Evolutionary conservation across 2,329 filamentous ascomycete genomes (phyloP).

Genomic region (Hypoxylon sp.): DNA sequence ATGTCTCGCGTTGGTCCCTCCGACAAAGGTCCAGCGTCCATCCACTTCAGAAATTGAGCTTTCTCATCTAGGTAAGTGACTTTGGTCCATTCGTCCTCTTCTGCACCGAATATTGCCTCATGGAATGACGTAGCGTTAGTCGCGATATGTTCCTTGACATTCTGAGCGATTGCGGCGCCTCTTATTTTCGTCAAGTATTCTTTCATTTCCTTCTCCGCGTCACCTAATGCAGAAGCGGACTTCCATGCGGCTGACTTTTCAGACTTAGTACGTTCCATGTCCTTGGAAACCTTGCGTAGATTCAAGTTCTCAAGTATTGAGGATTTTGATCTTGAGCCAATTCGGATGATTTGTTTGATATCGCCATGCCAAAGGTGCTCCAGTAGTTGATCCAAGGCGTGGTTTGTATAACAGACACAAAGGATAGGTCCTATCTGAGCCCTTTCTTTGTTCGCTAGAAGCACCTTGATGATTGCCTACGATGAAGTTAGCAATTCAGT

Average conservation of each 20-base stretch:
- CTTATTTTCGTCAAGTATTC: slow-evolving; percentile 19
- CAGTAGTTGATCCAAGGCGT: slow-evolving; percentile 70
- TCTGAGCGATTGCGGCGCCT: slow-evolving; percentile 17
- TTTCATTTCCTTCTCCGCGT: slow-evolving; percentile 25
- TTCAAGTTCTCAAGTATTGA: slow-evolving; percentile 64
- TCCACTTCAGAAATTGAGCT: slow-evolving; percentile 17
- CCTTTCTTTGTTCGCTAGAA: slow-evolving; percentile 61
- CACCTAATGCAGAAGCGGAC: slow-evolving; percentile 36
- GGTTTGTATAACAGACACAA: slow-evolving; percentile 66
- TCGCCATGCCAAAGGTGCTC: slow-evolving; percentile 69
- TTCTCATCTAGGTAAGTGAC: slow-evolving; percentile 8
- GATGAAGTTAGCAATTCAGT: not conserved
- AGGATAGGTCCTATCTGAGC: slow-evolving; percentile 65
- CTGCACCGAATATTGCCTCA: slow-evolving; percentile 24
- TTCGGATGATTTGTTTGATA: slow-evolving; percentile 68
- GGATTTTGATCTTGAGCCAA: slow-evolving; percentile 72
- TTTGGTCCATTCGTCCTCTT: slow-evolving; percentile 4
- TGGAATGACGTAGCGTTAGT: slow-evolving; percentile 11
- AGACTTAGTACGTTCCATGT: slow-evolving; percentile 55
- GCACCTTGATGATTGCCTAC: slow-evolving; percentile 64
- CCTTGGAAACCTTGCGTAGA: slow-evolving; percentile 58
- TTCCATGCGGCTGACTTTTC: slow-evolving; percentile 56
- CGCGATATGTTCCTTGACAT: slow-evolving; percentile 44
- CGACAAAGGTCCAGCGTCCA: slow-evolving; percentile 11
- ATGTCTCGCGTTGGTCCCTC: slow-evolving; percentile 7